These are phyloP conservation scores for Pseudocercospora pini-densiflorae DNA, from an alignment of 2,329 filamentous ascomycete genomes.

Conservation along the genomic window DNA sequence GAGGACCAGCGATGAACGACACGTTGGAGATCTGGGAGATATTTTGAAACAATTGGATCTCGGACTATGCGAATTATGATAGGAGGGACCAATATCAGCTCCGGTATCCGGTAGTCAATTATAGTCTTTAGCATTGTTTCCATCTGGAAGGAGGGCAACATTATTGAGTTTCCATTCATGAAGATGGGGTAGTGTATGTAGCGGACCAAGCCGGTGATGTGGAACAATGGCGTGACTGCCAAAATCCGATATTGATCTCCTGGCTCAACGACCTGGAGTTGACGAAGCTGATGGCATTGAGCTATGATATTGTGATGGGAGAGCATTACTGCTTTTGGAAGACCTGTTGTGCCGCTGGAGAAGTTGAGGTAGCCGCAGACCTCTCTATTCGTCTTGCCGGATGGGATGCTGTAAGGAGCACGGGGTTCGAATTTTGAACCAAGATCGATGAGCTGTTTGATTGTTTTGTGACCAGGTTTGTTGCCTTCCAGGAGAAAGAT, in stretches of 20 bases:
- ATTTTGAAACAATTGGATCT: constrained; percentile 58
- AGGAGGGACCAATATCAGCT: constrained; percentile 63
- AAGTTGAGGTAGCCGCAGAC: constrained; percentile 57
- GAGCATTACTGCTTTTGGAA: constrained; percentile 56
- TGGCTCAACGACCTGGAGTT: constrained; percentile 51
- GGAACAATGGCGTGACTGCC: constrained; percentile 63
- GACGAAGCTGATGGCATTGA: constrained; percentile 64
- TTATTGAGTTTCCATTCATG: constrained; percentile 65
- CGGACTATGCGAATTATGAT: constrained; percentile 64
- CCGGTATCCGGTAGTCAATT: constrained; percentile 55
- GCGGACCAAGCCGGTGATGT: constrained; percentile 66
- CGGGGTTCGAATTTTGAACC: constrained; percentile 47
- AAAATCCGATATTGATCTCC: constrained; percentile 53
- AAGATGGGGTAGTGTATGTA: constrained; percentile 65
- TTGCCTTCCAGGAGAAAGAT: constrained; percentile 61
- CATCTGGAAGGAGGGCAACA: constrained; percentile 67
- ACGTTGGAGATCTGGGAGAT: constrained; percentile 55
- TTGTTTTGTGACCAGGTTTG: constrained; percentile 51
- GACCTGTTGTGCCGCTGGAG: constrained; percentile 50
- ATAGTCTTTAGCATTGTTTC: constrained; percentile 58
- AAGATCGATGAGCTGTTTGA: constrained; percentile 48
- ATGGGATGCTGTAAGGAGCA: constrained; percentile 53
- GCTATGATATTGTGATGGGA: constrained; percentile 59
- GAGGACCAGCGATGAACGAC: constrained; percentile 60
- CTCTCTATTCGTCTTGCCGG: constrained; percentile 58